These are phyloP conservation scores for Rhodotorula paludigena DNA, from an alignment of 768 basidiomycete genomes.

Conservation along the genomic window DNA sequence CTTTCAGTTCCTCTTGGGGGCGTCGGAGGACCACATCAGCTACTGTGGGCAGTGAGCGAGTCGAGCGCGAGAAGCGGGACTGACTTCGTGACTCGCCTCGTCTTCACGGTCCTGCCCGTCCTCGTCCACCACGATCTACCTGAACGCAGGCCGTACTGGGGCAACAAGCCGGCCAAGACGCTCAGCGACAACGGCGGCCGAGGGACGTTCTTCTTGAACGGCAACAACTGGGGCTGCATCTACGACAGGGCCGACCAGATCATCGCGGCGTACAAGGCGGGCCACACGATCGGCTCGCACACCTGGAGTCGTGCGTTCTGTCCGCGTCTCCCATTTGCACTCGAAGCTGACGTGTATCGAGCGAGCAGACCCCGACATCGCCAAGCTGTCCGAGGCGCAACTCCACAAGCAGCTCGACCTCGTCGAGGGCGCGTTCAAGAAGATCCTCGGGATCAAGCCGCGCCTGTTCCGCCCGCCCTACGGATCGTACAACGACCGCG, in stretches of 20 bases:
- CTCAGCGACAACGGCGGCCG: background rate
- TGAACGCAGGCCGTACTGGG: too few relatives aligned
- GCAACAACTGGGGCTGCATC: conserved; percentile 38
- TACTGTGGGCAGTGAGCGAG: too few relatives aligned
- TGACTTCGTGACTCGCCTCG: too few relatives aligned
- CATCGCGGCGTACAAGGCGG: conserved; percentile 1
- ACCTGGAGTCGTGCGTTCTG: conserved; percentile 8
- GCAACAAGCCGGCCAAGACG: background rate
- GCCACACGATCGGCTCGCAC: conserved; percentile 28
- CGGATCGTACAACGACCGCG: conserved; percentile 17
- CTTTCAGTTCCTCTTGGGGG: too few relatives aligned
- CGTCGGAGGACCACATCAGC: too few relatives aligned
- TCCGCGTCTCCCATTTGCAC: background rate
- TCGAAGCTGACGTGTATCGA: background rate
- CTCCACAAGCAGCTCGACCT: conserved; percentile 38
- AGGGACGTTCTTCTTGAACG: conserved; percentile 33
- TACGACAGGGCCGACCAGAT: conserved; percentile 24
- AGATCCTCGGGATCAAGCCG: conserved; percentile 42
- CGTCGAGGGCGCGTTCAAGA: conserved; percentile 39
- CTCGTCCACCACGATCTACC: too few relatives aligned
- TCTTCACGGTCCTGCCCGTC: too few relatives aligned
- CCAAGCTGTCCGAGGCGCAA: conserved; percentile 21
- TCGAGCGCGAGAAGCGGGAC: too few relatives aligned
- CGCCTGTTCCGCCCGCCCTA: conserved; percentile 41
- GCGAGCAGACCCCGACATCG: conserved; percentile 29